Base-by-base conservation (phyloP, 1,284 basidiomycete species). In the Melanopsichium pennsylvanicum region DNA sequence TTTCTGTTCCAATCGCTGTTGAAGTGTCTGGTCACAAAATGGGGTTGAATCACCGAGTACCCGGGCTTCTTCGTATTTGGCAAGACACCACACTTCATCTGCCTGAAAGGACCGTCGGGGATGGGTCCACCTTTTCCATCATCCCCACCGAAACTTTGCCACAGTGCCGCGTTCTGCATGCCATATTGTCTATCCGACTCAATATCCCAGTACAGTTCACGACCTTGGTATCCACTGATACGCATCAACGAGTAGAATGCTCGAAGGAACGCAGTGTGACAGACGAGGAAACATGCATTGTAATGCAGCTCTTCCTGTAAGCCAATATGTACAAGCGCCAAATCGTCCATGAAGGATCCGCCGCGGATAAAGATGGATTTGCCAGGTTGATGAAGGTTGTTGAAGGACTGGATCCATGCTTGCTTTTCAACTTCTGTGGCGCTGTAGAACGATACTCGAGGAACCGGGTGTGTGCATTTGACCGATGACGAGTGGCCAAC, bases 291-390 rank as follows among this genome's bases (percentile, higher is more conserved):
- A 33, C 54, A 61, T 12, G 58, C 40, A 22, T 62, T 68, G 58
- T 54, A 68, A 7, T 68, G 64, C 54, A 68, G 47, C 32, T 67
- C 63, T 25, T 56, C 36, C 39, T 67, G 63, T 37, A 67, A 6
- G 1, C 44, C 57, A 13, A 67, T 46, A 34, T 67, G 63, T 2
- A 61, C 63, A 27, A 67, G 36, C 0, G 44, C 38, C 3, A 67
- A 38, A n/a, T 67, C 63, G 25, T 67, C 63, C 46, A 67, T 56
- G 26, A 56, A 61, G 0, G 37, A 39, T 3, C 63, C 63, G 1
- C 43, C 48, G 0, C 34, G 18, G 21, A 67, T 36, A n/a, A 67
- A 67, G 45, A 67, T 61, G 12, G 52, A 57, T n/a, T 54, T 47
- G 11, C 40, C 40, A 0, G 39, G 46, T 2, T 13, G 32, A 33